Base-by-base conservation (phyloP, 371 early-diverging fungal species). In the Paraphysoderma sedebokerense region DNA sequence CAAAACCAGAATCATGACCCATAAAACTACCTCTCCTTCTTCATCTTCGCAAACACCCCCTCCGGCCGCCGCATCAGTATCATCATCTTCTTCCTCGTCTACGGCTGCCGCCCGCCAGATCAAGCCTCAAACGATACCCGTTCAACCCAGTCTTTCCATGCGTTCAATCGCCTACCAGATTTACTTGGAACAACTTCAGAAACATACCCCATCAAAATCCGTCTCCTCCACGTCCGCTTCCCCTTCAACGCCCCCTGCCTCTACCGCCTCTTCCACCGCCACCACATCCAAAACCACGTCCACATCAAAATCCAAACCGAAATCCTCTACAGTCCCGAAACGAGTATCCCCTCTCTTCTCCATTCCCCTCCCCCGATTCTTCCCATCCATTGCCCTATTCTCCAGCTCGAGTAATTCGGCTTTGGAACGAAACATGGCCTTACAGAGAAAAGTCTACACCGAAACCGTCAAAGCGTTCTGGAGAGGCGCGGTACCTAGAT, bases 1-100 rank as follows among this genome's bases (percentile, higher is more conserved):
- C 54, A 88, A 87, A 59, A 91, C 95, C 0, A 74, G 86, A 17
- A 71, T 91, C 36, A 91, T 93, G 91, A 80, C 82, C 2, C 59
- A 66, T 46, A 67, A 66, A 46, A 59, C 53, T 41, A 31, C 50
- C 0, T 41, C 6, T 5, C 31, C 30, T 32, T 7, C 36, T n/a
- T 28, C 49, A 6, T 13, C 28, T 50, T 46, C 17, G 26, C 5
- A 17, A 44, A 5, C 7, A 15, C 29, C 53, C 15, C 47, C 13
- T 3, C n/a, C n/a, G n/a, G n/a, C n/a, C n/a, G n/a, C n/a, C n/a
- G n/a, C n/a, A n/a, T n/a, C n/a, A n/a, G n/a, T n/a, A n/a, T n/a
- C n/a, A n/a, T n/a, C n/a, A n/a, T n/a, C n/a, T n/a, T 5, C 44
- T 7, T 5, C 17, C 5, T 5, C 24, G 44, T 44, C 24, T 5